Conservation (phyloP, 768 basidiomycete genomes). For the Paxillus ammoniavirescens region DNA sequence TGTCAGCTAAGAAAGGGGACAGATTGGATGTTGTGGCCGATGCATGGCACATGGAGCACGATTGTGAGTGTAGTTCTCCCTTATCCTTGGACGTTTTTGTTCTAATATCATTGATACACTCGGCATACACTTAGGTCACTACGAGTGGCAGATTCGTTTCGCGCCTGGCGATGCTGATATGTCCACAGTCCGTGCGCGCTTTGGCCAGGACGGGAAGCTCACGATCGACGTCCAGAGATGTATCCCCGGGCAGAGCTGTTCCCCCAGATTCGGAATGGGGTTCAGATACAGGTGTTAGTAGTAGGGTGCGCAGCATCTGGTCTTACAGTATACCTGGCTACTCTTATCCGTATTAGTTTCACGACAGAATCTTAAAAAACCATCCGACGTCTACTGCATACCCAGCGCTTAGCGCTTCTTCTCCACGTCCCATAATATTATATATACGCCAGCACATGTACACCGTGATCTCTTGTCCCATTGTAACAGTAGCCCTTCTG, state of each 20-base stretch:
- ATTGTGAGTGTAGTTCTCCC: slow-evolving; percentile 44
- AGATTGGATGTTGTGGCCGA: slow-evolving; percentile 57
- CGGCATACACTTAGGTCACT: slow-evolving; percentile 43
- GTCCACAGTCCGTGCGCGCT: slow-evolving; percentile 48
- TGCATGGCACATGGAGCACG: slow-evolving; percentile 58
- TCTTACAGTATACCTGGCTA: slow-evolving; percentile 7
- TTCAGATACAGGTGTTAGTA: slow-evolving; percentile 27
- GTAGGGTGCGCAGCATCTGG: slow-evolving; percentile 8
- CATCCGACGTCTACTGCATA: not conserved
- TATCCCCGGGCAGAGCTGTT: slow-evolving; percentile 24
- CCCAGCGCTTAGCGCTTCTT: not conserved
- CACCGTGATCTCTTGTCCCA: not conserved
- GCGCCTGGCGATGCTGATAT: slow-evolving; percentile 55
- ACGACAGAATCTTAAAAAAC: slow-evolving; percentile 1
- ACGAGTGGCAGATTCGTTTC: slow-evolving; percentile 60
- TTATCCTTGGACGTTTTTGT: not conserved
- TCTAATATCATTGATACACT: not conserved
- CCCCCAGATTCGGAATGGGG: slow-evolving; percentile 25
- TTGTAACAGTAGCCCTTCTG: not conserved
- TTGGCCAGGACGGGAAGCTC: slow-evolving; percentile 46
- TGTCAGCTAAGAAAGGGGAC: slow-evolving; percentile 58
- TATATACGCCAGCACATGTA: not conserved
- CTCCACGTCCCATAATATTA: not conserved
- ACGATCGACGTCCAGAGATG: slow-evolving; percentile 43
- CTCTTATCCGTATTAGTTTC: slow-evolving; percentile 21